Evolutionary conservation across 306 rosid genomes (phyloP).

Genomic region (Sechiopsis laciniata): DNA sequence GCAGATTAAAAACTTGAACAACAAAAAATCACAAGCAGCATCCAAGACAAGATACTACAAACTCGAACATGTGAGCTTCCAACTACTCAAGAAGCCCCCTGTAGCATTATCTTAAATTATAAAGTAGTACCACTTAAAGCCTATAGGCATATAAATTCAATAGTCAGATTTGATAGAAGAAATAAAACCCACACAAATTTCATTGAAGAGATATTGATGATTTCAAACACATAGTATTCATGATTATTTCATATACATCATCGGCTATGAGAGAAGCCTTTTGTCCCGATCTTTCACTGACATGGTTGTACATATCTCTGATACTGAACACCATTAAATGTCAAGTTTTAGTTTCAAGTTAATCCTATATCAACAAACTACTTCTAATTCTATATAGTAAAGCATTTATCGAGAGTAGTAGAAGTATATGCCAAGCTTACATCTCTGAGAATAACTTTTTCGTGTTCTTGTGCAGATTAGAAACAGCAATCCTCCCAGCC

Average conservation of each 20-base stretch:
- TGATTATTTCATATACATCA: slow-evolving; percentile 41
- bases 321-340: slow-evolving; percentile 24
- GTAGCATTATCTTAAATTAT: too few species aligned
- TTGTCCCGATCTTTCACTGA: slow-evolving; percentile 54
- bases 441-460: slow-evolving; percentile 53
- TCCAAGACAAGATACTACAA: background rate
- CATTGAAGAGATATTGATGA: too few species aligned
- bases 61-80: background rate
- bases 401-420: background rate
- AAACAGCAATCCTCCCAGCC: slow-evolving; percentile 85
- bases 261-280: slow-evolving; percentile 46
- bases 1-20: too few species aligned
- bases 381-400: background rate
- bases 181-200: too few species aligned
- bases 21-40: too few species aligned
- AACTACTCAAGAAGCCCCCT: too few species aligned
- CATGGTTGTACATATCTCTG: slow-evolving; percentile 53
- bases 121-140: background rate
- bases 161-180: background rate
- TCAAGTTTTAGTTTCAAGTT: background rate
- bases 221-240: slow-evolving; percentile 7
- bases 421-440: background rate
- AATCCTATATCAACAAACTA: too few species aligned
- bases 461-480: slow-evolving; percentile 70
- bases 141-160: background rate